Base-by-base conservation (phyloP, 129 eudicot genomes). In the Mikania micrantha region DNA sequence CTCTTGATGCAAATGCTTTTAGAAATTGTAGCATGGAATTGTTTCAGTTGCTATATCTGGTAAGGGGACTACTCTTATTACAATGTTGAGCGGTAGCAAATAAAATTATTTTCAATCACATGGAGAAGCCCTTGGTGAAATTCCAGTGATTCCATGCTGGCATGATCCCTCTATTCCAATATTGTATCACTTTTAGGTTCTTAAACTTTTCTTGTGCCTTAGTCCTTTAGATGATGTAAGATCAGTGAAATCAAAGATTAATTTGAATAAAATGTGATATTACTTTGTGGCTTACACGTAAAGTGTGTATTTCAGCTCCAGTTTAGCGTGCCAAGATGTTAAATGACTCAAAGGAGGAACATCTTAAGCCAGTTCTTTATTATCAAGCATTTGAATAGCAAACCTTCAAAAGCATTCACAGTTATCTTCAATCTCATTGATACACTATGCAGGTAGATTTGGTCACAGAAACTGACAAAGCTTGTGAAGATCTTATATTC, bases 391-490 rank as follows among this genome's bases (percentile, higher is more conserved):
- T 49, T 49, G 29, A 12, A 49, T 19, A 9, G 19, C 39, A 42
- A 65, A 19, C 24, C 7, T 60, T 45, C 28, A 48, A 31, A 32
- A 21, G 27, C 50, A 19, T 4, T 19, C 44, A 19, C 13, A 6
- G 5, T 40, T 40, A 29, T 63, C 54, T 50, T 24, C 11, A 16
- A 53, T 81, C 28, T 49, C 28, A 21, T 15, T 57, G 50, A 35
- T 75, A 70, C 53, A 53, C 39, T 65, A 40, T 76, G 79, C 75
- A 89, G 96, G 99, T 94, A 57, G 99, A 94, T 81, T 83, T 94
- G 79, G 99, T 94, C 67, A 94, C 99, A 16, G 99, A 94, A 78
- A 94, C 99, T 2, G 99, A 94, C 73, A 94, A 89, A 85, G 86
- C 90, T 64, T 94, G 99, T 66, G 99, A 94, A 80, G 97, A 94